Percentiles rank a stretch among this genome's conserved stretches.
Evolutionary conservation across 768 basidiomycete species (phyloP).

Genomic region (Hortiboletus flavorubellus): DNA sequence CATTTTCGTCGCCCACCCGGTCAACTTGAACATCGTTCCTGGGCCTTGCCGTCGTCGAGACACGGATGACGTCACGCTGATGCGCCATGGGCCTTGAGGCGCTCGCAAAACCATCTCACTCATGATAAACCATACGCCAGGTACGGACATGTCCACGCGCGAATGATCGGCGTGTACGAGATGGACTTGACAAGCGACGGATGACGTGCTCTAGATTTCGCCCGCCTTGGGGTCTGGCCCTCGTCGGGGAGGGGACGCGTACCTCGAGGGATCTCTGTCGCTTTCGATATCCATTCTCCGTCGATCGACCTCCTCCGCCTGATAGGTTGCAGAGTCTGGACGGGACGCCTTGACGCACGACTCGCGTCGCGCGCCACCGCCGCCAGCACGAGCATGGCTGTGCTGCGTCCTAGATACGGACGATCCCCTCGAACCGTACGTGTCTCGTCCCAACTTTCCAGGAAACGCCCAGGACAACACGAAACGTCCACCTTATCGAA

Average conservation of each 20-base stretch:
- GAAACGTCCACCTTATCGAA: not conserved
- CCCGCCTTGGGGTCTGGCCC: not conserved
- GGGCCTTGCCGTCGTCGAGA: too few relatives aligned
- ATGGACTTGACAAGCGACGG: not conserved
- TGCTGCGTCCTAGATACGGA: too few relatives aligned
- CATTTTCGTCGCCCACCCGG: too few relatives aligned
- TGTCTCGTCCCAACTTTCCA: not conserved
- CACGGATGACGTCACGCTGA: not conserved
- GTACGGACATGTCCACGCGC: not conserved
- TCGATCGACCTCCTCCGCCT: not conserved
- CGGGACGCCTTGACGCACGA: too few relatives aligned
- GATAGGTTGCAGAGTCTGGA: not conserved
- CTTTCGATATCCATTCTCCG: not conserved
- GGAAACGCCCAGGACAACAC: too few relatives aligned
- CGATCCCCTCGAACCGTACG: not conserved
- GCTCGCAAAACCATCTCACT: not conserved
- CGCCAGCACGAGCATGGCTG: too few relatives aligned
- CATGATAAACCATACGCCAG: not conserved
- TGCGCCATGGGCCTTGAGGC: too few relatives aligned
- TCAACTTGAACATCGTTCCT: too few relatives aligned
- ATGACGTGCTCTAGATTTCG: not conserved
- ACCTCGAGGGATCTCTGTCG: not conserved
- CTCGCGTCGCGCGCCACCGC: too few relatives aligned
- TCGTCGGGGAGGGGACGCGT: not conserved
- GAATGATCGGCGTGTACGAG: not conserved